Percentiles rank a stretch among this genome's conserved stretches.
phyloP scores from a whole-genome alignment of 148 eudicot species.

The Suaeda aralocaspica region DNA sequence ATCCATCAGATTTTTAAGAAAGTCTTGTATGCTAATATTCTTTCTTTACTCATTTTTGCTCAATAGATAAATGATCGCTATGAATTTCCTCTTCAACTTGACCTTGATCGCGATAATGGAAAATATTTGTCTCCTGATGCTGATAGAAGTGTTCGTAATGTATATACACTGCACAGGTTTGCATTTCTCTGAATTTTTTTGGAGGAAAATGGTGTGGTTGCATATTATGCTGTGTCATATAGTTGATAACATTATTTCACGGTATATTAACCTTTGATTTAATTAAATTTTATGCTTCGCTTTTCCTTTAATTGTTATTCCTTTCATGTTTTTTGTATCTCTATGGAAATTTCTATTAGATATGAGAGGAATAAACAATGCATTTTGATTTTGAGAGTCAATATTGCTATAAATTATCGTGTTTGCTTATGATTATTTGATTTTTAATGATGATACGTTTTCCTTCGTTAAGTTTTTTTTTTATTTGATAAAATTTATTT shows the following conservation, averaged over 20 bases:
- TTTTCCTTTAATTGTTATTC: neutral
- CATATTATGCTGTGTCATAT: neutral
- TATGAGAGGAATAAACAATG: neutral
- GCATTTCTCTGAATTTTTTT: neutral
- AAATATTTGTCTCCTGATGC: constrained; percentile 93
- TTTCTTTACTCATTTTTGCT: neutral
- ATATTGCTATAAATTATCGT: neutral
- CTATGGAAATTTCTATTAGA: neutral
- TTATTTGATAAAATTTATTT: too few species aligned
- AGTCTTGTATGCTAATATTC: neutral
- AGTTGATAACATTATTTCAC: too few species aligned
- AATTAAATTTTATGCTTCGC: too few species aligned
- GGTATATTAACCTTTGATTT: too few species aligned
- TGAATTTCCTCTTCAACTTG: constrained; percentile 92
- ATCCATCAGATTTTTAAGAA: neutral
- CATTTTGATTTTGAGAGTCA: neutral
- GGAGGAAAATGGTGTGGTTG: neutral
- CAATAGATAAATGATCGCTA: constrained; percentile 91
- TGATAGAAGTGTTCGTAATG: constrained; percentile 73
- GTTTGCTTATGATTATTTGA: neutral
- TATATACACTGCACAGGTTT: constrained; percentile 92
- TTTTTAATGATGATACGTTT: neutral
- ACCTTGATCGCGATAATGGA: constrained; percentile 87
- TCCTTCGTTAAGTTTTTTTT: neutral
- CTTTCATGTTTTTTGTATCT: neutral